These are phyloP conservation scores for Ilex paraguariensis DNA, from an alignment of 305 asterid genomes.

Conservation along the genomic window DNA sequence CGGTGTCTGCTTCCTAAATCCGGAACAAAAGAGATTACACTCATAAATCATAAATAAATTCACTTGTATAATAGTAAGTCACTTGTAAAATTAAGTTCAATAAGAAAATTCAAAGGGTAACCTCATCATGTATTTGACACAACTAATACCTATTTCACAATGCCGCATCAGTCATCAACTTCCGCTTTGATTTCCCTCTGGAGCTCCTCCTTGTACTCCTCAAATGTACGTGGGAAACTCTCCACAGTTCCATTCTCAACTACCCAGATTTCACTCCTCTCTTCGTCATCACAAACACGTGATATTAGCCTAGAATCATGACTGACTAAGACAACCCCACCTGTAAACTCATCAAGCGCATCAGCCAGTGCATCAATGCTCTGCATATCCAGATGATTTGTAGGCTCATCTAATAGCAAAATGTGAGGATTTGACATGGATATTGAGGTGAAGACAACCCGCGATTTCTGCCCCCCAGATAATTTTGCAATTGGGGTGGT, in stretches of 20 bases:
- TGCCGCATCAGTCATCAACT: constrained; percentile 54
- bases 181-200: constrained; percentile 65
- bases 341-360: constrained; percentile 81
- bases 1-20: too few relatives aligned
- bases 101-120: too few relatives aligned
- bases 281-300: constrained; percentile 79
- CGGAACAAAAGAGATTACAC: too few relatives aligned
- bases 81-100: too few relatives aligned
- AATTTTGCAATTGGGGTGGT: constrained; percentile 70
- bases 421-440: constrained; percentile 92
- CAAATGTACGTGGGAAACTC: constrained; percentile 53
- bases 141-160: too few relatives aligned
- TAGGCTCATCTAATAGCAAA: constrained; percentile 70
- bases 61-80: too few relatives aligned
- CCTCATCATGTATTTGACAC: too few relatives aligned
- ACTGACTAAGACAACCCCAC: constrained; percentile 84
- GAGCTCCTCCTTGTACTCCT: constrained; percentile 85
- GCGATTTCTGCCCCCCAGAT: constrained; percentile 84
- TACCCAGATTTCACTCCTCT: constrained; percentile 75
- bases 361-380: constrained; percentile 85
- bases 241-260: constrained; percentile 85
- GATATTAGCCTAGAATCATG: constrained; percentile 88
- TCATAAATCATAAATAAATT: too few relatives aligned
- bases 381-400: constrained; percentile 90
- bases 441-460: constrained; percentile 88